Base-by-base conservation (phyloP, 2,329 filamentous ascomycete genomes). In the Nemania sp. region DNA sequence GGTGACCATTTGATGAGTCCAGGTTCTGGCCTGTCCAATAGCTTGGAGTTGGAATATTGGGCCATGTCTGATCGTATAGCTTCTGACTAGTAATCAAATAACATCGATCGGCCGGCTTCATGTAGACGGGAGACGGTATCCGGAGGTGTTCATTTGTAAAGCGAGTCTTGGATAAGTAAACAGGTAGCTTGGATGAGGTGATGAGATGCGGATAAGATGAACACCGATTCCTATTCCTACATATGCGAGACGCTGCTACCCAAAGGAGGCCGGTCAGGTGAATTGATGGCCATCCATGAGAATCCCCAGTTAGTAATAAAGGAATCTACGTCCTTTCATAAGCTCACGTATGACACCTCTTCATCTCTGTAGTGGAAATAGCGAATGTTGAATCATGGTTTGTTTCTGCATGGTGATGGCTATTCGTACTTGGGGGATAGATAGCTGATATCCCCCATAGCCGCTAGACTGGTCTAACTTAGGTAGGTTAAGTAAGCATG, bases 1-100 rank as follows among this genome's bases (percentile, higher is more conserved):
- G 89, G 87, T 24, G 88, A 90, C 89, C 89, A 91, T 75, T 89
- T 88, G 75, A 91, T 86, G 65, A 91, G 83, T 27, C 89, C 89
- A 11, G 87, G 86, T 72, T 89, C 87, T 1, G 86, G 86, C 54
- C 87, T 85, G 72, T 89, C 87, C 86, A 89, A 49, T 45, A 71
- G 86, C 62, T 72, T 79, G 52, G 73, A 65, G 56, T 65, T 70
- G 45, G 69, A 60, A 55, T 73, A 74, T 56, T 77, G 73, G 15
- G 73, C 67, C 73, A 75, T 76, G 51, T 59, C 55, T 26, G 11
- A n/a, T 45, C 2, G 10, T 18, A 15, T 26, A 35, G 43, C 38
- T 22, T 13, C 32, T 20, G 27, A 5, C 6, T 11, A 22, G 27
- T 6, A n/a, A 20, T n/a, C 41, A 45, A 13, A 24, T 57, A 51